Percentiles rank a stretch among this genome's conserved stretches.
These are phyloP conservation scores for Penicillium pancosmium DNA, from an alignment of 495 filamentous ascomycete genomes.

Conservation along the genomic window DNA sequence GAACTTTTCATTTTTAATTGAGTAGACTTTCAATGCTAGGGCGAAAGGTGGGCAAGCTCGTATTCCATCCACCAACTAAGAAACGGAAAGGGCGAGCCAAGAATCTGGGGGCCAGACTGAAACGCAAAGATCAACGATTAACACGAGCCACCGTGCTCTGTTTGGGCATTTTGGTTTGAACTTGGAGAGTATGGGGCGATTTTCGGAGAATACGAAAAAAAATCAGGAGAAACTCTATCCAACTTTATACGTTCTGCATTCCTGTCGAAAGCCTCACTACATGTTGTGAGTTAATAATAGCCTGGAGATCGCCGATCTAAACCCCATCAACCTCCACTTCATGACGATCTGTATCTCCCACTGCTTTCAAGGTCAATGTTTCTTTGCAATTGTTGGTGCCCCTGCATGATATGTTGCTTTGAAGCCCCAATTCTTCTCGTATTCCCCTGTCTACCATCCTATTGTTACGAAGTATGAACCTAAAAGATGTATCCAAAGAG, in stretches of 20 bases:
- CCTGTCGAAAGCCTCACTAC: neutral
- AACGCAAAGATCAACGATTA: neutral
- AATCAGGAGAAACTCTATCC: neutral
- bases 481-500: neutral
- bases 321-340: neutral
- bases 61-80: neutral
- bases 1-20: neutral
- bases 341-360: constrained; percentile 4
- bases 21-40: constrained; percentile 4
- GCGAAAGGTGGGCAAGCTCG: neutral
- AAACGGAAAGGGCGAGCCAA: neutral
- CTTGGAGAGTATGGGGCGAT: neutral
- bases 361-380: neutral
- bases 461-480: neutral
- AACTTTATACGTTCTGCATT: neutral
- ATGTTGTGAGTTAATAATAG: neutral
- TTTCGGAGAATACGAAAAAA: neutral
- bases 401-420: neutral
- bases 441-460: neutral
- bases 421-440: constrained; percentile 1
- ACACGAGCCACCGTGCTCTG: constrained; percentile 2
- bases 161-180: neutral
- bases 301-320: constrained; percentile 1
- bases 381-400: neutral
- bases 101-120: neutral